Evolutionary conservation across 768 basidiomycete species (phyloP), one percentile per base, ranked within the genome.

Genomic region (Phaeotremella fagi): DNA sequence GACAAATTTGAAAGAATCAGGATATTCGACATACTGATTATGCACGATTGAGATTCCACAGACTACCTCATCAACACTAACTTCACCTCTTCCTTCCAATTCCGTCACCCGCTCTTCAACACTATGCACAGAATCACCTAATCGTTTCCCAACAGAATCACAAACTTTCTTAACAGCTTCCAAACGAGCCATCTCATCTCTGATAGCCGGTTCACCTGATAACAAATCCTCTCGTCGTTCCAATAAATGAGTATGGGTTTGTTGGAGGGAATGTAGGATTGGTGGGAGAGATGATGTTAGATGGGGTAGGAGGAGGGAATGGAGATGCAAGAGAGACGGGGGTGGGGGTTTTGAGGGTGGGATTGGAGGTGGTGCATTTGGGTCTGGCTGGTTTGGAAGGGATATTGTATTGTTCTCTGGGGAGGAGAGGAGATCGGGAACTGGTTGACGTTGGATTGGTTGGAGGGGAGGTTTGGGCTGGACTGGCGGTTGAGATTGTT

Each of bases 1-100:
- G n/a, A n/a, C n/a, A n/a, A n/a, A n/a, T n/a, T n/a, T n/a, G n/a
- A n/a, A n/a, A n/a, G n/a, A n/a, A n/a, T n/a, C n/a, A n/a, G n/a
- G n/a, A n/a, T n/a, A n/a, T n/a, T n/a, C 31, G 14, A 79, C 86
- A 68, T 63, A 95, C 95, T 99, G 95, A 76, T 94, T 94, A 71
- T 95, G 85, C 27, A 99, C 94, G 47, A 99, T 97, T 25, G 83
- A 88, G 11, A 89, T 94, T 25, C 89, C 86, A 73, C 95, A 99
- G 1, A 98, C 85, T 49, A 98, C 81, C 77, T 99, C 95, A 75
- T 99, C 95, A 9, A 98, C 90, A 60, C 87, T 87, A 12, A 89
- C 88, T 73, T 92, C 90, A 27, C 88, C 90, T 75, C 86, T 87
- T 55, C 82, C 78, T 59, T 84, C 82, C 59, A 95, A 75, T 63